phyloP scores from a whole-genome alignment of 2,329 filamentous ascomycete species.

The Knufia petricola region DNA sequence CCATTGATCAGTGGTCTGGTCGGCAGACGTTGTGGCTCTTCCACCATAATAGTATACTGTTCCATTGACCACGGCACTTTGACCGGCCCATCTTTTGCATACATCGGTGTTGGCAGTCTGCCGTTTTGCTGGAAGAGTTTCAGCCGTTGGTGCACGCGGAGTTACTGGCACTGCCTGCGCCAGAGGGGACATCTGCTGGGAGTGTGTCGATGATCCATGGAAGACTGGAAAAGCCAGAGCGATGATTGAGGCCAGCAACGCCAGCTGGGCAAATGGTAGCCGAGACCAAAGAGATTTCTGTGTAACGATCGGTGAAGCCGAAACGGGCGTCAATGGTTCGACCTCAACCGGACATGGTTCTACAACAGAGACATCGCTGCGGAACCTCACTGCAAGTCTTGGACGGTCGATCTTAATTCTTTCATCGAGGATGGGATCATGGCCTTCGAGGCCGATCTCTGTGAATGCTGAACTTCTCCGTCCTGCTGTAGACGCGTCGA shows the following conservation, averaged over 20 bases:
- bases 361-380: constrained; percentile 17
- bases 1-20: constrained; percentile 58
- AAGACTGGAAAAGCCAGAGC: constrained; percentile 18
- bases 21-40: constrained; percentile 47
- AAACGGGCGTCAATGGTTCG: constrained; percentile 6
- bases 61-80: constrained; percentile 61
- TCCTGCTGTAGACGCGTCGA: background rate
- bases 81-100: constrained; percentile 58
- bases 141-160: background rate
- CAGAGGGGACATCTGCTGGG: constrained; percentile 9
- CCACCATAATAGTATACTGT: constrained; percentile 71
- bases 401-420: constrained; percentile 15
- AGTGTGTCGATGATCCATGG: constrained; percentile 6
- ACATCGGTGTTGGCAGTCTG: constrained; percentile 44
- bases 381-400: constrained; percentile 17
- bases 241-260: constrained; percentile 17
- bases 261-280: constrained; percentile 15
- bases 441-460: constrained; percentile 21
- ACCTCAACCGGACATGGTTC: constrained; percentile 9
- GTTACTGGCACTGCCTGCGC: constrained; percentile 14
- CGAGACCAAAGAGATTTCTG: constrained; percentile 14
- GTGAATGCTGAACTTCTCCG: constrained; percentile 20
- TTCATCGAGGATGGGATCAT: constrained; percentile 18
- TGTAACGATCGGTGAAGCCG: background rate
- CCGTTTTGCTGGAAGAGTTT: constrained; percentile 13